Conservation (phyloP, 805 yeast genomes). For the Blastobotrys parvus region DNA sequence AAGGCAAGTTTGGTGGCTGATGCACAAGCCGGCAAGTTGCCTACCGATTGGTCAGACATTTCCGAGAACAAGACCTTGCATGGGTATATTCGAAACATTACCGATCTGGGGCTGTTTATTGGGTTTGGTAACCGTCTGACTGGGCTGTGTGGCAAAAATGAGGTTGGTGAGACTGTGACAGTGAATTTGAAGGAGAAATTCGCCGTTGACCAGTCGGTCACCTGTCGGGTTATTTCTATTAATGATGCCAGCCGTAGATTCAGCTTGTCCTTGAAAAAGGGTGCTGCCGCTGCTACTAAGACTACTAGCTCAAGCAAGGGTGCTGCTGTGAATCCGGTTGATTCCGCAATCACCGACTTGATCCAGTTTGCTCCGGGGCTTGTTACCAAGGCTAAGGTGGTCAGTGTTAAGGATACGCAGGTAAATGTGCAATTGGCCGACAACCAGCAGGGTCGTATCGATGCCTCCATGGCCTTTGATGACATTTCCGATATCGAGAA, state of each 20-base stretch:
- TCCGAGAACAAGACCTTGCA: conserved; percentile 41
- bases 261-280: conserved; percentile 53
- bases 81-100: conserved; percentile 73
- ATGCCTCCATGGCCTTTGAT: conserved; percentile 61
- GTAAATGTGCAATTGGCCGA: conserved; percentile 70
- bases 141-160: conserved; percentile 71
- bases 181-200: conserved; percentile 50
- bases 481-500: conserved; percentile 46
- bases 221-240: conserved; percentile 54
- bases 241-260: conserved; percentile 69
- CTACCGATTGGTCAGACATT: conserved; percentile 53
- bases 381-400: conserved; percentile 50
- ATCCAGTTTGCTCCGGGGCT: conserved; percentile 54
- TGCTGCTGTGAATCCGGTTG: conserved; percentile 51
- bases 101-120: conserved; percentile 76
- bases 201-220: conserved; percentile 59
- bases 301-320: conserved; percentile 12
- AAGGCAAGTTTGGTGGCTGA: conserved; percentile 62
- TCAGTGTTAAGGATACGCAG: conserved; percentile 61
- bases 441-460: conserved; percentile 71
- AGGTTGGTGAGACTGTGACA: conserved; percentile 42
- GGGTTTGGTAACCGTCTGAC: conserved; percentile 72
- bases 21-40: conserved; percentile 46
- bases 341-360: conserved; percentile 37
- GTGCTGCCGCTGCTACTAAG: no score